Base-by-base conservation (phyloP, 176 grass and related monocot genomes). In the Pharus latifolius region DNA sequence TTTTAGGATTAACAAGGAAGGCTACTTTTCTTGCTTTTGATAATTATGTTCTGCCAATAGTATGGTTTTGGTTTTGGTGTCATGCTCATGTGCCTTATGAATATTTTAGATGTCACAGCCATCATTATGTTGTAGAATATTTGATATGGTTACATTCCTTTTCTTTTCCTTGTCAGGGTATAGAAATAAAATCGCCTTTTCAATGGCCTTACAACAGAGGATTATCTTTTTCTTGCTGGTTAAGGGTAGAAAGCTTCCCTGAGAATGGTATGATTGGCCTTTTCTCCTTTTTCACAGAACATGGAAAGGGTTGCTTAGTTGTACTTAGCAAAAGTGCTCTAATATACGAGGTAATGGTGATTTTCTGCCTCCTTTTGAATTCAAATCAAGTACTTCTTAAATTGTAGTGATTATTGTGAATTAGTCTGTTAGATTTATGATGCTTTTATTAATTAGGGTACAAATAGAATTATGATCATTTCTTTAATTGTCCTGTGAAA, bases 201-300 rank as follows among this genome's bases (percentile, higher is more conserved):
- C 87, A 84, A 63, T 96, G 91, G 91, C 91, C 91, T 57, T 87
- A 76, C 64, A 90, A 87, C 65, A 96, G 78, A 62, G 91, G 91
- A 18, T 78, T 96, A 56, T 90, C 91, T 28, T 96, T 96, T 68
- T 96, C 83, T 50, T 96, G 87, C 67, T 96, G 91, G 91, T 60
- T 96, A 40, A 87, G 91, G 69, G 80, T 96, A 56, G 91, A 96
- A 79, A 89, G 82, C 69, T 84, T 96, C 31, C 87, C 83, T n/a
- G 87, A 96, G 51, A 87, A 65, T 69, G 87, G 80, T 34, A 89
- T 87, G 77, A 90, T 96, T 87, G 87, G 91, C 9, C 91, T 96
- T 75, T 96, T 96, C 76, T 96, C 91, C 31, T 96, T 96, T 78
- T 78, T 72, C 45, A 96, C 87, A 72, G 87, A 90, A 53, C 69